Base-by-base conservation (phyloP, 768 basidiomycete genomes). In the Russula dissimulans region DNA sequence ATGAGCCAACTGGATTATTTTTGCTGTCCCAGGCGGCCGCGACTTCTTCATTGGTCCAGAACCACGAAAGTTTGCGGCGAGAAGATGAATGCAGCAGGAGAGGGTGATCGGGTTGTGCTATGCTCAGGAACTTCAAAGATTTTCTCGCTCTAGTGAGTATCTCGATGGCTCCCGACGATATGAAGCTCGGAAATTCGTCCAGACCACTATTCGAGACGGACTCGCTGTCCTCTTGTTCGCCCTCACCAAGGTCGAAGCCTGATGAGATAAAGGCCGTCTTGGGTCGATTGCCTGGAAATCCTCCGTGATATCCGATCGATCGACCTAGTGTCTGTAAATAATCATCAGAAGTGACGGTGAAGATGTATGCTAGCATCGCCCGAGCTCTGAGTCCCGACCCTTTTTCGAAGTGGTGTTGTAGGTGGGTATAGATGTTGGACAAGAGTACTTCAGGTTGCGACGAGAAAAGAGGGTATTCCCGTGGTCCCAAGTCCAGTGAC, bases 361-460 rank as follows among this genome's bases (percentile, higher is more conserved):
- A 73, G n/a, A 90, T 77, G 63, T 81, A 87, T 0, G 89, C 87
- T 45, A 88, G 72, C 9, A 79, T 74, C 1, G 85, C 83, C 18
- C 70, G 76, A 56, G 86, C 73, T 15, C 68, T 65, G 4, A 68
- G 72, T 0, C 78, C 69, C 2, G 89, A 83, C 49, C 78, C 78
- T 2, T 74, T 76, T 48, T 82, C 80, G 26, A 87, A 63, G 59
- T 86, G 83, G 1, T 61, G 66, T 42, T 79, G 70, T 4, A 91
- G 74, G 46, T 79, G 78, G 9, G 76, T 66, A 68, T 89, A 89
- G 58, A 91, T 76, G 34, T 72, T 74, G 9, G 85, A 83, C 17
- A 91, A 75, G 1, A 93, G 71, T 10, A 73, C 71, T 6, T 78
- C 71, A 4, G 85, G 75, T 11, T 66, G 45, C 2, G 47, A 44